Percentiles rank a stretch among this genome's conserved stretches.
These are phyloP conservation scores for Flaveria brownii DNA, from an alignment of 129 eudicot genomes.

Conservation along the genomic window DNA sequence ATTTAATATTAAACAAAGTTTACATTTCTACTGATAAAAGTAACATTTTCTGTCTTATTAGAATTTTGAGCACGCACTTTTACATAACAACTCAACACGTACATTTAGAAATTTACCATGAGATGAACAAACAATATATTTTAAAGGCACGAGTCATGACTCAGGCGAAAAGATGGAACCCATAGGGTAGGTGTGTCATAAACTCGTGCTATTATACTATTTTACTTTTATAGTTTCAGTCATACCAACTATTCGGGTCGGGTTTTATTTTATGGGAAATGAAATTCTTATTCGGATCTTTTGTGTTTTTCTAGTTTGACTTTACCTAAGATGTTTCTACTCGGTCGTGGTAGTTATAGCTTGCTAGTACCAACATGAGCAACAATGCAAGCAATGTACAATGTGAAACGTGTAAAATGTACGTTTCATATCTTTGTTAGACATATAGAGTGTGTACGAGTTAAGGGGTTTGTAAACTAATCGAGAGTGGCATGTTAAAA, in stretches of 20 bases:
- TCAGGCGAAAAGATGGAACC: slow-evolving; percentile 16
- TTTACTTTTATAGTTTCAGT: not conserved
- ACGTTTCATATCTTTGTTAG: no score
- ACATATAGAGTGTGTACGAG: no score
- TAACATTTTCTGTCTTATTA: not conserved
- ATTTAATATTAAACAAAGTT: not conserved
- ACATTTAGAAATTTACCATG: slow-evolving; percentile 35
- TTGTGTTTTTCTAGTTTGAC: not conserved
- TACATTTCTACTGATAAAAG: not conserved
- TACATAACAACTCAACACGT: not conserved
- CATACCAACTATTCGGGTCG: not conserved
- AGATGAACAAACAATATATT: slow-evolving; percentile 18
- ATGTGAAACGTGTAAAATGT: no score
- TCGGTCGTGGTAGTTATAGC: no score
- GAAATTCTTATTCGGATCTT: not conserved
- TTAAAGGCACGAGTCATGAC: not conserved
- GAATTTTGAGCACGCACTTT: not conserved
- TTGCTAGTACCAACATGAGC: no score
- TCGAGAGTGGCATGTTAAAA: no score
- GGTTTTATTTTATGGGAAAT: no score
- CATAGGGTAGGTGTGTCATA: slow-evolving; percentile 20
- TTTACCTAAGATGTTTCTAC: no score
- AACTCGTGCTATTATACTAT: slow-evolving; percentile 26
- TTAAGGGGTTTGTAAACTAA: no score
- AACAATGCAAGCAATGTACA: no score